phyloP scores from a whole-genome alignment of 768 basidiomycete genomes.

The Clavulina sp. region DNA sequence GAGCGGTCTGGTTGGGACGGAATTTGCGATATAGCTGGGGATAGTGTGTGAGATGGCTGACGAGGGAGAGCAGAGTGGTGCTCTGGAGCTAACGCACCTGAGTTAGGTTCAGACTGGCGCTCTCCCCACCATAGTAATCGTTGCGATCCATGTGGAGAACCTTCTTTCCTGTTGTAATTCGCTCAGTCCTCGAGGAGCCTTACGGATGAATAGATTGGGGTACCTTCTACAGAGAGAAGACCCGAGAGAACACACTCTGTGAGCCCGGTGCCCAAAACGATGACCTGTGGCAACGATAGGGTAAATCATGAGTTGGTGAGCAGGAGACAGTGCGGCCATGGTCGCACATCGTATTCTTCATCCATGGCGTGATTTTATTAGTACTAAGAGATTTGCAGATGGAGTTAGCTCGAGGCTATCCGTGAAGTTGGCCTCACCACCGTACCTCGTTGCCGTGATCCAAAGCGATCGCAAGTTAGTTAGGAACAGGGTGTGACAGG shows the following conservation, averaged over 20 bases:
- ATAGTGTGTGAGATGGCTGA: background rate
- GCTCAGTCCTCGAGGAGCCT: no score
- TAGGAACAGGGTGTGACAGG: no score
- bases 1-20: constrained; percentile 55
- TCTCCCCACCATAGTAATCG: constrained; percentile 97
- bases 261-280: constrained; percentile 89
- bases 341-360: constrained; percentile 89
- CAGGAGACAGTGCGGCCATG: background rate
- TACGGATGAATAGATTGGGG: no score
- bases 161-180: no score
- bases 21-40: constrained; percentile 88
- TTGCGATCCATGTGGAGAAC: constrained; percentile 98
- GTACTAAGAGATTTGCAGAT: background rate
- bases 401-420: no score
- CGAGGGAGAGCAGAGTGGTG: background rate
- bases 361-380: constrained; percentile 41
- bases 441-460: no score
- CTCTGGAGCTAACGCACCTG: constrained; percentile 44
- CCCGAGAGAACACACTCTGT: constrained; percentile 99
- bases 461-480: no score
- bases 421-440: no score
- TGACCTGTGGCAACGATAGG: constrained; percentile 40
- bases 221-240: constrained; percentile 95
- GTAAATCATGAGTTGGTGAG: background rate
- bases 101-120: constrained; percentile 90